phyloP scores from a whole-genome alignment of 2,329 filamentous ascomycete genomes.

The Talaromyces sp. region DNA sequence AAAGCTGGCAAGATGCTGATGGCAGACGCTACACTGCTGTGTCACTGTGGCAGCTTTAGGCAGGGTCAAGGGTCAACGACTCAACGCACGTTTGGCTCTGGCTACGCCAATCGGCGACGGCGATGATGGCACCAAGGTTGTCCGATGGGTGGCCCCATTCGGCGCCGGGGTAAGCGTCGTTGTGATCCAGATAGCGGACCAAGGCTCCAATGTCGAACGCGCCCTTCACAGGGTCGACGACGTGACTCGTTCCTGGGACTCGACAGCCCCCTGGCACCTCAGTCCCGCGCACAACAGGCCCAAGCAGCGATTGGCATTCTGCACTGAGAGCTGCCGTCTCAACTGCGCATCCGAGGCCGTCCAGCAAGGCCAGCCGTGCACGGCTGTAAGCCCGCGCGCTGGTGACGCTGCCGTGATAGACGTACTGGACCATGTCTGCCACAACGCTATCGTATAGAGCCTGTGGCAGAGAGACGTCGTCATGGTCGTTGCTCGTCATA shows the following conservation, averaged over 20 bases:
- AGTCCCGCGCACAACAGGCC: conserved; percentile 8
- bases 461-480: no score
- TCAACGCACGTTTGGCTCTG: conserved; percentile 1
- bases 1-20: no score
- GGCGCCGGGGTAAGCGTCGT: conserved; percentile 29
- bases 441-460: no score
- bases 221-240: conserved; percentile 30
- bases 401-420: no score
- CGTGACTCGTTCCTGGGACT: conserved; percentile 29
- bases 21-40: no score
- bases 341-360: background rate
- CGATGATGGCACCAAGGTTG: conserved; percentile 37
- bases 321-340: background rate
- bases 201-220: conserved; percentile 31
- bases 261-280: conserved; percentile 23
- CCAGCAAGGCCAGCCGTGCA: background rate
- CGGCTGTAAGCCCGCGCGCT: no score
- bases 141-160: conserved; percentile 41
- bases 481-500: no score
- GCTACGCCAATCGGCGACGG: conserved; percentile 31
- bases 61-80: no score
- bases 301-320: background rate
- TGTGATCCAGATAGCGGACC: conserved; percentile 36
- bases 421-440: no score
- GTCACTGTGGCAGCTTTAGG: no score